These are phyloP conservation scores for Petasospora rhodanensis DNA, from an alignment of 1,139 yeast genomes.

Conservation along the genomic window DNA sequence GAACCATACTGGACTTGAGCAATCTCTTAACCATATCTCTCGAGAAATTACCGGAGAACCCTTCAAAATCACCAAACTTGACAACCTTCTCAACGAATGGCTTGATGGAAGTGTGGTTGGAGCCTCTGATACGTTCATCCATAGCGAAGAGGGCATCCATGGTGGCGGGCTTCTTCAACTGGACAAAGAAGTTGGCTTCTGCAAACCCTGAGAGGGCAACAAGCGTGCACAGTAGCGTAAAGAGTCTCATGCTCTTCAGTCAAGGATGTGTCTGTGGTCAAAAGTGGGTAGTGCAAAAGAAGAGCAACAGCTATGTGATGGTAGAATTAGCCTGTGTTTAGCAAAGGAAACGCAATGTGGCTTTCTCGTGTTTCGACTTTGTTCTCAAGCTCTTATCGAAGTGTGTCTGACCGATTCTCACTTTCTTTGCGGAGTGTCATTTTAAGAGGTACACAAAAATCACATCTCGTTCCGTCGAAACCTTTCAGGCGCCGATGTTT, in stretches of 20 bases:
- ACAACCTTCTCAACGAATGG: conserved; percentile 42
- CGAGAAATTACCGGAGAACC: conserved; percentile 58
- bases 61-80: conserved; percentile 60
- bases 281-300: too few relatives aligned
- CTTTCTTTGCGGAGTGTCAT: too few relatives aligned
- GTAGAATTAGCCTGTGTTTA: too few relatives aligned
- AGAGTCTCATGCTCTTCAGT: background rate
- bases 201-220: background rate
- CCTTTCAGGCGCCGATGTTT: too few relatives aligned
- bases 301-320: too few relatives aligned
- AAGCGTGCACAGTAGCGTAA: background rate
- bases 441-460: too few relatives aligned
- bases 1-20: conserved; percentile 43
- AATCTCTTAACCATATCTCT: conserved; percentile 43
- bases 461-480: too few relatives aligned
- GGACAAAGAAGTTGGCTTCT: conserved; percentile 30
- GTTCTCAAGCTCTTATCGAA: too few relatives aligned
- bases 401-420: too few relatives aligned
- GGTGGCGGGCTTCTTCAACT: conserved; percentile 35
- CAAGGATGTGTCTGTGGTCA: background rate
- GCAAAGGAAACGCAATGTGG: too few relatives aligned
- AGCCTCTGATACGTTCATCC: conserved; percentile 32
- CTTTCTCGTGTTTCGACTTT: too few relatives aligned
- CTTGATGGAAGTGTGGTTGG: conserved; percentile 36
- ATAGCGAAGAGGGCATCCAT: conserved; percentile 38